Conservation (phyloP, 2,329 filamentous ascomycete species). For the Cladosporium sp. region DNA sequence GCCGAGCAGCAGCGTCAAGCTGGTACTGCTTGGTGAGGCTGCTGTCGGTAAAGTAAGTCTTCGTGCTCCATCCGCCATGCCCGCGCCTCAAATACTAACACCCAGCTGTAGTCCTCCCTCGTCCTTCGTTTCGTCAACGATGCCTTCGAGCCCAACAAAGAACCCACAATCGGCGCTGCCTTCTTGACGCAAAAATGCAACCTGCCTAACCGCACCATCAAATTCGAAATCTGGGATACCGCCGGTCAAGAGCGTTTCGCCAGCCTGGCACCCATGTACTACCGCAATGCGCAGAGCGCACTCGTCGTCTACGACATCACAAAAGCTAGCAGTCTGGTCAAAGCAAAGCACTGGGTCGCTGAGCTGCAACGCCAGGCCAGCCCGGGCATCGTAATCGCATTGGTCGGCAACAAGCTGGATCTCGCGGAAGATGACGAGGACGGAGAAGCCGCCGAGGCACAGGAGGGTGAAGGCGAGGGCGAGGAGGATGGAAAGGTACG, state of each 20-base stretch:
- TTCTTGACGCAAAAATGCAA: slow-evolving; percentile 99
- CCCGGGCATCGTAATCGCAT: slow-evolving; percentile 91
- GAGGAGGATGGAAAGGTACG: slow-evolving; percentile 66
- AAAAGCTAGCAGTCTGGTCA: slow-evolving; percentile 89
- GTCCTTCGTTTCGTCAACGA: slow-evolving; percentile 99
- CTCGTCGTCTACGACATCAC: slow-evolving; percentile 98
- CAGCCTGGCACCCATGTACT: slow-evolving; percentile 97
- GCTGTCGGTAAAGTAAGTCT: slow-evolving; percentile 88
- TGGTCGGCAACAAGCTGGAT: slow-evolving; percentile 96
- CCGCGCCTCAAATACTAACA: slow-evolving; percentile 16
- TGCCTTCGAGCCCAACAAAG: slow-evolving; percentile 99
- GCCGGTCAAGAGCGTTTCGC: slow-evolving; percentile 97
- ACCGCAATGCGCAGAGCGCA: slow-evolving; percentile 95
- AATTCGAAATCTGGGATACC: slow-evolving; percentile 86
- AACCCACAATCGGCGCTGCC: slow-evolving; percentile 96
- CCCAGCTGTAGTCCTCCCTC: slow-evolving; percentile 71
- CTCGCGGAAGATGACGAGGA: slow-evolving; percentile 55
- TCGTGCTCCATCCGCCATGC: background rate
- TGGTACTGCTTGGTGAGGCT: slow-evolving; percentile 93
- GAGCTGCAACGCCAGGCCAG: slow-evolving; percentile 95
- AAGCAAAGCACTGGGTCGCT: slow-evolving; percentile 98
- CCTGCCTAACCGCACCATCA: slow-evolving; percentile 76
- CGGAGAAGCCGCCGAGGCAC: slow-evolving; percentile 42
- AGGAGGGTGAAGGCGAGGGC: slow-evolving; percentile 44
- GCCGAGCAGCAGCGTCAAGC: slow-evolving; percentile 99